A percentile compares a stretch with the other conserved stretches of the same genome.
These are phyloP conservation scores for Picochlorum sp. DNA, from an alignment of 139 green algal genomes.

Conservation along the genomic window DNA sequence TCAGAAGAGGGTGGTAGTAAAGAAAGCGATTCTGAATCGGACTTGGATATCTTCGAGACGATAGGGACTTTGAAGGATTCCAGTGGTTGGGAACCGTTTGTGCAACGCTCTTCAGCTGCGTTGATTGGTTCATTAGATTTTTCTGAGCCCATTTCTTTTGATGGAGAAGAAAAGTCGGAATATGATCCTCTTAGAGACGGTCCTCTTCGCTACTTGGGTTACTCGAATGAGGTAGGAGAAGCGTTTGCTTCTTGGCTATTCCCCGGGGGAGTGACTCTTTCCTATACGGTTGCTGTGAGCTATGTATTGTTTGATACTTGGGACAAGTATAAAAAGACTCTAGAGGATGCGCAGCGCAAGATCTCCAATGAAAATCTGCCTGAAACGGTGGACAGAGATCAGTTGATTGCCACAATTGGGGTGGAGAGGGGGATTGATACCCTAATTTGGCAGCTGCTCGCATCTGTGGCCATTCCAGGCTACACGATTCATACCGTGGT, in stretches of 20 bases:
- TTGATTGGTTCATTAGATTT: slow-evolving; percentile 4
- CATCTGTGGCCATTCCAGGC: slow-evolving; percentile 46
- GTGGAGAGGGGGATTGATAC: slow-evolving; percentile 55
- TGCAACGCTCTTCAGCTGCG: neutral
- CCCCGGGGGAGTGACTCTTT: slow-evolving; percentile 43
- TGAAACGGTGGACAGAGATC: neutral
- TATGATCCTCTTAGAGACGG: slow-evolving; percentile 60
- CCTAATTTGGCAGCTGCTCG: slow-evolving; percentile 60
- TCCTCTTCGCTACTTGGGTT: slow-evolving; percentile 60
- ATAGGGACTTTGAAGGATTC: slow-evolving; percentile 1
- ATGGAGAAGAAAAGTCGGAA: slow-evolving; percentile 30
- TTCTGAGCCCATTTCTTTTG: slow-evolving; percentile 20
- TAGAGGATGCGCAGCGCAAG: slow-evolving; percentile 7
- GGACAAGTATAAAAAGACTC: slow-evolving; percentile 55
- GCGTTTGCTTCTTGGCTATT: slow-evolving; percentile 64
- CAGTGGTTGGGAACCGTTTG: slow-evolving; percentile 1
- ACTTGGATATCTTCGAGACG: slow-evolving; percentile 8
- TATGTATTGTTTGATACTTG: slow-evolving; percentile 65
- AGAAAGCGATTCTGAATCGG: neutral
- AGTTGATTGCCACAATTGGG: slow-evolving; percentile 31
- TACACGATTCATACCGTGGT: slow-evolving; percentile 69
- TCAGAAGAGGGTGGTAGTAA: neutral
- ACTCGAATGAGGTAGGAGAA: slow-evolving; percentile 66
- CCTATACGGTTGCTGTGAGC: slow-evolving; percentile 52
- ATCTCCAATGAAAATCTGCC: neutral